Base-by-base conservation (phyloP, 192 early-diverging fungal genomes). In the Coemansia sp. region DNA sequence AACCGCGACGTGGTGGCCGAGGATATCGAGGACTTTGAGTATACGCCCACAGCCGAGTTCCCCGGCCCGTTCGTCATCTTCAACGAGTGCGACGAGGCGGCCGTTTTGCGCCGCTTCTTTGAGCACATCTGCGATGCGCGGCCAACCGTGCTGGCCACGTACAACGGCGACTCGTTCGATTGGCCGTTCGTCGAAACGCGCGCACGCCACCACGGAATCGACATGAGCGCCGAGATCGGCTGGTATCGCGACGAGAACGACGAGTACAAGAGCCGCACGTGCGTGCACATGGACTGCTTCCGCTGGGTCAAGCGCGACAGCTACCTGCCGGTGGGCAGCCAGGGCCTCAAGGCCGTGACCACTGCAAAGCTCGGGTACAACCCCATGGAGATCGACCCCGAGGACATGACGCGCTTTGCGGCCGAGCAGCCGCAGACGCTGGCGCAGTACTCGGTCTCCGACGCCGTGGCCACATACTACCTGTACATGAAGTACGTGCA, bases 401-500 rank as follows among this genome's bases (percentile, higher is more conserved):
- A 99, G 66, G 94, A 95, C 64, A 99, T 99, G 97, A 97, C 95
- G 18, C 81, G 86, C 71, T 95, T 90, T 69, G 97, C 97, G 0
- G 66, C 82, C 3, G 94, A 98, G 65, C 78, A 91, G 51, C 97
- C 97, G 22, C 95, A 98, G 64, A 88, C 81, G 7, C 80, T 99
- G 48, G 92, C 97, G 4, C 95, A 98, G 65, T 99, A 99, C 70
- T 97, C 95, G 8, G 97, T 99, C 29, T 99, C 97, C 23, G 97
- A 99, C 80, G 97, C 97, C 1, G 97, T 99, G 8, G 97, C 97
- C 0, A 99, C 97, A 1, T 99, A 97, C 69, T 99, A 99, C 53
- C 75, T 99, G 8, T 99, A 98, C 64, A 99, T 98, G 95, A 97
- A 98, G 74, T 97, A 99, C 72, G 94, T 99, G 25, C 90, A 99